A percentile compares a stretch with the other conserved stretches of the same genome.
Evolutionary conservation across 2,329 filamentous ascomycete species (phyloP).

Genomic region (Aurifilum marmelostoma): DNA sequence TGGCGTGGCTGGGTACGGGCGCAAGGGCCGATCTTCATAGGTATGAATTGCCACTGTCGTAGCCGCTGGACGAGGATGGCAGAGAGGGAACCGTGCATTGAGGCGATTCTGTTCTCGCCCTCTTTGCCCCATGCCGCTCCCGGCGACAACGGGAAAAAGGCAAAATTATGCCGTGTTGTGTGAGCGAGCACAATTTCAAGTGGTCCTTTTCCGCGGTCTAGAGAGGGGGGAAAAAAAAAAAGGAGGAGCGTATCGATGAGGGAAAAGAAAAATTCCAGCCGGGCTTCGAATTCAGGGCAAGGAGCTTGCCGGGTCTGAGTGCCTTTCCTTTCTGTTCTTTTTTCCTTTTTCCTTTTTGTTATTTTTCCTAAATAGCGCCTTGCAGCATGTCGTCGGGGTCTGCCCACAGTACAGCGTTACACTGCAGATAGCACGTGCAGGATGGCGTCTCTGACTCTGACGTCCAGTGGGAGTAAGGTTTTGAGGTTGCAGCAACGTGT

Average conservation of each 20-base stretch:
- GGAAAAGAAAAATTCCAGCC: not conserved
- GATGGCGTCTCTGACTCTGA: not conserved
- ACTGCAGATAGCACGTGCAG: constrained; percentile 15
- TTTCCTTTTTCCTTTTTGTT: not conserved
- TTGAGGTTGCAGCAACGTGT: not conserved
- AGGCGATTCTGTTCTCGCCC: not conserved
- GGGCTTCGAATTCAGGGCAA: not conserved
- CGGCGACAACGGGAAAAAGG: not conserved
- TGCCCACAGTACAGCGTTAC: constrained; percentile 10
- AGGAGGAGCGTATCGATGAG: too few species aligned
- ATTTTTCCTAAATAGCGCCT: not conserved
- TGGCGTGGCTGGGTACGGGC: not conserved
- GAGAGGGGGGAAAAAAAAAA: too few species aligned
- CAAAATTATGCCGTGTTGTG: not conserved
- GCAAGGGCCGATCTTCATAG: constrained; percentile 2
- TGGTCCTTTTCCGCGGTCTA: not conserved
- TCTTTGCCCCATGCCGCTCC: too few species aligned
- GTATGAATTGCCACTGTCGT: not conserved
- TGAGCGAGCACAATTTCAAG: not conserved
- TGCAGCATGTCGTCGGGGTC: constrained; percentile 8
- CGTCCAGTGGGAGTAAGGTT: not conserved
- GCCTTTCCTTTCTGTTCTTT: not conserved
- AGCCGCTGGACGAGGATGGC: not conserved
- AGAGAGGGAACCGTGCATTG: not conserved
- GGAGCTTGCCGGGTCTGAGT: not conserved